phyloP scores from a whole-genome alignment of 805 yeast species.

The Candida yuanshanica region DNA sequence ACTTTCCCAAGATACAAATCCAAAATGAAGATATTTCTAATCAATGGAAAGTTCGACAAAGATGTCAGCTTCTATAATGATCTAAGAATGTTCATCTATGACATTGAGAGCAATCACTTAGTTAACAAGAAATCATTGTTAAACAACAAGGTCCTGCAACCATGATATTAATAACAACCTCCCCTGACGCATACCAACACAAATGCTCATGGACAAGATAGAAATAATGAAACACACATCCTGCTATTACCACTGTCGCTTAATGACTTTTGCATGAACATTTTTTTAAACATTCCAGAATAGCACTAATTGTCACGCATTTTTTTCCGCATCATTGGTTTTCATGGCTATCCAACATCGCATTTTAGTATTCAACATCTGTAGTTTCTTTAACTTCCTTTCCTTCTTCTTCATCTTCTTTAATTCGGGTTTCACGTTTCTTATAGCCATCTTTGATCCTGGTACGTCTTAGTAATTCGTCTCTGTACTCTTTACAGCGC shows the following conservation, averaged over 20 bases:
- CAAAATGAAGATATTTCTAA: conserved; percentile 36
- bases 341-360: background rate
- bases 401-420: conserved; percentile 2
- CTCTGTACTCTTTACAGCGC: conserved; percentile 25
- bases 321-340: too few species aligned
- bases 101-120: conserved; percentile 15
- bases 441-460: conserved; percentile 9
- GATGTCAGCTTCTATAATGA: conserved; percentile 26
- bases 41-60: conserved; percentile 19
- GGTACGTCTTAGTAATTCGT: conserved; percentile 11
- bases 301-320: too few species aligned
- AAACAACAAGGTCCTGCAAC: conserved; percentile 17
- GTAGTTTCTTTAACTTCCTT: conserved; percentile 1
- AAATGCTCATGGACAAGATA: background rate
- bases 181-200: too few species aligned
- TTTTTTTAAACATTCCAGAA: background rate
- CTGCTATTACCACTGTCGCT: too few species aligned
- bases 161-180: too few species aligned
- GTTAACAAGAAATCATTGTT: conserved; percentile 18
- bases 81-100: conserved; percentile 26
- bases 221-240: too few species aligned
- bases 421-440: conserved; percentile 9
- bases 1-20: conserved; percentile 41
- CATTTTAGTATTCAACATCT: background rate
- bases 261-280: too few species aligned